phyloP scores from a whole-genome alignment of 2,329 filamentous ascomycete species.

The Fusarium sp. region DNA sequence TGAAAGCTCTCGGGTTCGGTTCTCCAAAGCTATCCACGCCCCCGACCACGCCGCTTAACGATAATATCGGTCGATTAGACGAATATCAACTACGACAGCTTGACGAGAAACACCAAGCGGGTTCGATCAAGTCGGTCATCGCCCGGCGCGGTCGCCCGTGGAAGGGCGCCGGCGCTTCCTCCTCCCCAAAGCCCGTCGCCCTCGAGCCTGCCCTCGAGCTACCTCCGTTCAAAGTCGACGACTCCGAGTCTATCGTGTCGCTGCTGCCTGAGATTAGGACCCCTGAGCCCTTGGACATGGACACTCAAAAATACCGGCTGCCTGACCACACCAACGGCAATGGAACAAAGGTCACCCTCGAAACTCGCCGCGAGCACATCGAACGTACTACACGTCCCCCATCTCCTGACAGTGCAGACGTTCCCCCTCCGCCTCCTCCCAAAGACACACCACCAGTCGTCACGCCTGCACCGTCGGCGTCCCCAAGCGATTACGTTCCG shows the following conservation, averaged over 20 bases:
- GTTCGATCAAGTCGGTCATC: conserved; percentile 61
- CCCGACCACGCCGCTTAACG: conserved; percentile 47
- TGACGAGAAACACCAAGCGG: conserved; percentile 72
- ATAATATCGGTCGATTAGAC: conserved; percentile 73
- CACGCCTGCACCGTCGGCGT: conserved; percentile 44
- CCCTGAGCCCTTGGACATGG: conserved; percentile 67
- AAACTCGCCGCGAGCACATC: conserved; percentile 68
- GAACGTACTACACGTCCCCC: conserved; percentile 60
- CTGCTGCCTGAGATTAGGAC: conserved; percentile 64
- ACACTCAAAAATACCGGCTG: conserved; percentile 79
- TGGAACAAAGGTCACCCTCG: conserved; percentile 70
- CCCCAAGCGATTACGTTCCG: conserved; percentile 58
- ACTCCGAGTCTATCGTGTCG: conserved; percentile 44
- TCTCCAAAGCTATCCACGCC: conserved; percentile 52
- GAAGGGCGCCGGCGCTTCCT: conserved; percentile 68
- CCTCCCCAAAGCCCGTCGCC: conserved; percentile 44
- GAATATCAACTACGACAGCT: conserved; percentile 76
- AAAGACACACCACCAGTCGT: conserved; percentile 54
- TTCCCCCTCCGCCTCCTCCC: conserved; percentile 55
- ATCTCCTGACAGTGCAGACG: conserved; percentile 50
- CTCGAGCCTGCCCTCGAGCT: conserved; percentile 41
- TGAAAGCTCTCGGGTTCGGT: conserved; percentile 73
- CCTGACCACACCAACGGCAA: conserved; percentile 77
- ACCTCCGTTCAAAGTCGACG: conserved; percentile 46
- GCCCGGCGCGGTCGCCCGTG: conserved; percentile 76